phyloP scores from a whole-genome alignment of 306 rosid genomes.

The Ziziphus jujuba region DNA sequence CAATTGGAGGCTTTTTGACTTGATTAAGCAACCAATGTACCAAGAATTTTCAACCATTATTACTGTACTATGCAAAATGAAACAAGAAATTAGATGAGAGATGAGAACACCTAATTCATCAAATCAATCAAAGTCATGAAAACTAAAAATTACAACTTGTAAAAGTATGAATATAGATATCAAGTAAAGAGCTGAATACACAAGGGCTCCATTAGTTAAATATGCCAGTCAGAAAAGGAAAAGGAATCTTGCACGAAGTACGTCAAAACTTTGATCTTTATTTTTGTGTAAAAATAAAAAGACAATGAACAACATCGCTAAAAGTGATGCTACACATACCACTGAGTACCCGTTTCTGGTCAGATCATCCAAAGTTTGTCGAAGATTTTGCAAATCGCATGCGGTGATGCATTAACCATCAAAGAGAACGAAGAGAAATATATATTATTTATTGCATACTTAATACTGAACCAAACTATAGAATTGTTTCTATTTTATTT shows the following conservation, averaged over 20 bases:
- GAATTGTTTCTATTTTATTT: not conserved
- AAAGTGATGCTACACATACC: conserved; percentile 48
- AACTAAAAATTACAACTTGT: not conserved
- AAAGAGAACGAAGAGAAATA: conserved; percentile 7
- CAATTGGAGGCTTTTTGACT: too few relatives aligned
- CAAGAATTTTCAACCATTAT: not conserved
- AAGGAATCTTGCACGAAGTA: not conserved
- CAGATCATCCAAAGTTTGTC: conserved; percentile 92
- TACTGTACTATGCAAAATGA: not conserved
- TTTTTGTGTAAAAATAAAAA: not conserved
- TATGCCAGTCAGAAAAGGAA: conserved; percentile 11
- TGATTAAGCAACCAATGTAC: too few relatives aligned
- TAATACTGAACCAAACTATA: not conserved
- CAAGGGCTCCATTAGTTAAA: not conserved
- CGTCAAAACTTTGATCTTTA: too few relatives aligned
- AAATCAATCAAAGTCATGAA: not conserved
- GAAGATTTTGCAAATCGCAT: conserved; percentile 71
- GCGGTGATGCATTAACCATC: conserved; percentile 21
- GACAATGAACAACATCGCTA: not conserved
- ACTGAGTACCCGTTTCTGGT: conserved; percentile 86
- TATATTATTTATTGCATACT: not conserved
- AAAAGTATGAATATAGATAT: too few relatives aligned
- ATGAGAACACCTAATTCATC: not conserved
- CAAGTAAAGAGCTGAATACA: too few relatives aligned
- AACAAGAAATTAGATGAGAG: not conserved